Percentiles rank a stretch among this genome's conserved stretches.
phyloP scores from a whole-genome alignment of 352 stramenopile species.

The Pythium periplocum region DNA sequence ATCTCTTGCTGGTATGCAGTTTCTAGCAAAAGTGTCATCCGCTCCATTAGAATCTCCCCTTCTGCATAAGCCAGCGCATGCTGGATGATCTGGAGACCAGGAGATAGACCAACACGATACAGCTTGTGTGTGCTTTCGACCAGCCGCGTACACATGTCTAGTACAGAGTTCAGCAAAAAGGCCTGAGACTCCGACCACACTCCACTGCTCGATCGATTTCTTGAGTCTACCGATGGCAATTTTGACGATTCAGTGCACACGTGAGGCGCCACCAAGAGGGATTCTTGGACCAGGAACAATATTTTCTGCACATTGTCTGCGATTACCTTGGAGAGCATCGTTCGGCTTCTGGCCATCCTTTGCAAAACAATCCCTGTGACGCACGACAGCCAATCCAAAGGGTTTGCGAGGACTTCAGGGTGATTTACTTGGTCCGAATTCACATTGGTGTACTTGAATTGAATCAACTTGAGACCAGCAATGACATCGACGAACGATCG shows the following conservation, averaged over 20 bases:
- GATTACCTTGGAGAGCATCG: slow-evolving; percentile 64
- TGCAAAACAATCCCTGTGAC: slow-evolving; percentile 70
- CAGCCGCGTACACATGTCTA: slow-evolving; percentile 70
- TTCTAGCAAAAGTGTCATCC: slow-evolving; percentile 52
- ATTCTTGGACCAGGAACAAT: slow-evolving; percentile 61
- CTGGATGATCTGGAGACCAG: slow-evolving; percentile 67
- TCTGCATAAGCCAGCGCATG: slow-evolving; percentile 36
- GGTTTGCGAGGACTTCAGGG: slow-evolving; percentile 25
- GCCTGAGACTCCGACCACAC: slow-evolving; percentile 60
- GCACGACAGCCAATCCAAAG: slow-evolving; percentile 59
- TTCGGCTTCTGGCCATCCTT: slow-evolving; percentile 66
- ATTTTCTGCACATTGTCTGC: slow-evolving; percentile 79
- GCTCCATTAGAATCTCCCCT: slow-evolving; percentile 36
- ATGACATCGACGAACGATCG: slow-evolving; percentile 64
- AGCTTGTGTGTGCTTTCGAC: slow-evolving; percentile 75
- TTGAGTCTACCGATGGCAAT: not conserved
- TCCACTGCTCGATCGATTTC: not conserved
- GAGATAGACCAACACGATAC: slow-evolving; percentile 61
- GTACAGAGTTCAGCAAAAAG: slow-evolving; percentile 62
- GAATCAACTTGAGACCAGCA: slow-evolving; percentile 47
- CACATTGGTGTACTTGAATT: slow-evolving; percentile 47
- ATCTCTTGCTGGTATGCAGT: slow-evolving; percentile 78
- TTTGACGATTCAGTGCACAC: not conserved
- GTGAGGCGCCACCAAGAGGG: slow-evolving; percentile 33
- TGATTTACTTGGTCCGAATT: slow-evolving; percentile 3